Percentiles rank a stretch among this genome's conserved stretches.
These are phyloP conservation scores for Fusarium solani-melongenae DNA, from an alignment of 2,329 filamentous ascomycete species.

Conservation along the genomic window DNA sequence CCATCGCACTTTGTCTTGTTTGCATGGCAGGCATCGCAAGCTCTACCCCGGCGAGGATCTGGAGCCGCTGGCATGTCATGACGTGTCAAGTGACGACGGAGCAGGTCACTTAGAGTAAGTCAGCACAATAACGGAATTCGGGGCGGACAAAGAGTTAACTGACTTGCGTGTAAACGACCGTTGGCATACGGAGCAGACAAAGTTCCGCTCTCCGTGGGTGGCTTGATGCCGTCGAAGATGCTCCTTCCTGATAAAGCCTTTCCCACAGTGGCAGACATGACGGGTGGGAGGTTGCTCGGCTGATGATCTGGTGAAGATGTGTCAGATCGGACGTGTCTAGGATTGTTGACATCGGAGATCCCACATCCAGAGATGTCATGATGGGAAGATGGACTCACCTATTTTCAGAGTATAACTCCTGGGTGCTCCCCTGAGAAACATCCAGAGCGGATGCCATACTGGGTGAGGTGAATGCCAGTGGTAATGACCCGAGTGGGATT, in stretches of 20 bases:
- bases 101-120: conserved; percentile 46
- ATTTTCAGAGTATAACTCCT: conserved; percentile 8
- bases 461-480: not conserved
- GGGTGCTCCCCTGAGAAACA: conserved; percentile 34
- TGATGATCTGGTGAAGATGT: conserved; percentile 21
- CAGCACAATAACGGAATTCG: not conserved
- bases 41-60: conserved; percentile 50
- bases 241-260: conserved; percentile 54
- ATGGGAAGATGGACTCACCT: conserved; percentile 1
- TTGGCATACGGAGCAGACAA: conserved; percentile 50
- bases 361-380: not conserved
- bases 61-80: conserved; percentile 47
- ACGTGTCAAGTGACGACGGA: conserved; percentile 51
- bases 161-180: conserved; percentile 54
- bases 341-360: conserved; percentile 13
- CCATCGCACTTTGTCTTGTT: conserved; percentile 60
- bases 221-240: conserved; percentile 54
- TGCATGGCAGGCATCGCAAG: conserved; percentile 57
- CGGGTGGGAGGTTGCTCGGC: conserved; percentile 28
- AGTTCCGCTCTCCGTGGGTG: conserved; percentile 50
- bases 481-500: conserved; percentile 31
- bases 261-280: conserved; percentile 54
- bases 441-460: conserved; percentile 28
- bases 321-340: conserved; percentile 6
- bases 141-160: conserved; percentile 19